These are phyloP conservation scores for Candida coquimbonensis DNA, from an alignment of 805 yeast genomes.

Conservation along the genomic window DNA sequence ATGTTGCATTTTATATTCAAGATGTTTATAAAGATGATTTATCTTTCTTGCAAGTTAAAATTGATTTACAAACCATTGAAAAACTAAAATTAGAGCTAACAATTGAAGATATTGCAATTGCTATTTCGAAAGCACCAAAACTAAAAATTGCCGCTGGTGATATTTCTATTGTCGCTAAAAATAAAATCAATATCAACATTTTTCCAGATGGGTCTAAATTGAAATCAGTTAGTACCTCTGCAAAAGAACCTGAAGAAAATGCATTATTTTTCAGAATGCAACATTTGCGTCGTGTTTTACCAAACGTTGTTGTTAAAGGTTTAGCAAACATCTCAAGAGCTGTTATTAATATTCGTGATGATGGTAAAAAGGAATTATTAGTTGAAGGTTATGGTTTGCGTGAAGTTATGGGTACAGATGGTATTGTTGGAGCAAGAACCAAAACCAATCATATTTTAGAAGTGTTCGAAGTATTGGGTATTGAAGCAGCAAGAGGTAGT, in stretches of 20 bases:
- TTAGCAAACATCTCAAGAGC: slow-evolving; percentile 89
- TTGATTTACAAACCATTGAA: slow-evolving; percentile 81
- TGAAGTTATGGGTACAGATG: slow-evolving; percentile 96
- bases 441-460: slow-evolving; percentile 90
- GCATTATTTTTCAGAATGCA: slow-evolving; percentile 85
- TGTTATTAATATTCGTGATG: slow-evolving; percentile 86
- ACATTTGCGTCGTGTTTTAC: slow-evolving; percentile 76
- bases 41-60: slow-evolving; percentile 73
- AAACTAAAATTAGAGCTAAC: slow-evolving; percentile 83
- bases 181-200: slow-evolving; percentile 60
- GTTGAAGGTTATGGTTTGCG: slow-evolving; percentile 98
- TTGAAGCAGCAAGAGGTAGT: slow-evolving; percentile 94
- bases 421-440: slow-evolving; percentile 84
- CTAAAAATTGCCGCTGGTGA: slow-evolving; percentile 73
- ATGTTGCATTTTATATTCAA: slow-evolving; percentile 83
- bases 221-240: slow-evolving; percentile 36
- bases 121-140: slow-evolving; percentile 80
- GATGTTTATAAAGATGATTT: slow-evolving; percentile 82
- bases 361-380: slow-evolving; percentile 79
- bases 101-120: slow-evolving; percentile 78
- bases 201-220: slow-evolving; percentile 34
- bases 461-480: slow-evolving; percentile 83
- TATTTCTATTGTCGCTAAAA: slow-evolving; percentile 58
- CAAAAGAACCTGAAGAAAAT: slow-evolving; percentile 32
- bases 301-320: slow-evolving; percentile 89